These are phyloP conservation scores for Cladorrhinum samala DNA, from an alignment of 495 filamentous ascomycete genomes.

Conservation along the genomic window DNA sequence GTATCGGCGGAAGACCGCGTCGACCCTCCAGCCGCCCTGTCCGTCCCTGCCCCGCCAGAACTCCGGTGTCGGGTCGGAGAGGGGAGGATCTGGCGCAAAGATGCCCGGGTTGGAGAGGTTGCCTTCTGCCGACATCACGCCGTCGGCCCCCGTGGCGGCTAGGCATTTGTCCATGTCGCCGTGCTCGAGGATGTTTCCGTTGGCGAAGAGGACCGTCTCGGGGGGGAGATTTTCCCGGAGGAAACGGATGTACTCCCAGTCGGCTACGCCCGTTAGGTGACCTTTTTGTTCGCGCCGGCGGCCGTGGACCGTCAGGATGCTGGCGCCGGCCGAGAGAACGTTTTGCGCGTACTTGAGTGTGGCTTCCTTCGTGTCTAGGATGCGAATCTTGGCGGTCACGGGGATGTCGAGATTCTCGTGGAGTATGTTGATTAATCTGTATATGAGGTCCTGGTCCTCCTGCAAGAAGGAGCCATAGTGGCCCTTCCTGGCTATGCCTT, in stretches of 20 bases:
- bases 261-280: constrained; percentile 87
- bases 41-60: constrained; percentile 83
- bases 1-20: constrained; percentile 81
- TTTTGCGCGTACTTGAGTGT: constrained; percentile 86
- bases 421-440: constrained; percentile 67
- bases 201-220: constrained; percentile 91
- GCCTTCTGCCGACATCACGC: constrained; percentile 91
- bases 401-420: constrained; percentile 69
- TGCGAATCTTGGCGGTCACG: constrained; percentile 90
- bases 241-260: constrained; percentile 79
- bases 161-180: constrained; percentile 77
- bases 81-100: constrained; percentile 61
- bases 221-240: constrained; percentile 75
- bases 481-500: constrained; percentile 85
- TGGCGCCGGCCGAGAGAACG: constrained; percentile 82
- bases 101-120: constrained; percentile 87
- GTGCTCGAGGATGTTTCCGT: constrained; percentile 84
- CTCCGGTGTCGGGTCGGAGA: constrained; percentile 60
- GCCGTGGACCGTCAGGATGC: constrained; percentile 88
- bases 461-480: constrained; percentile 93
- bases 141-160: constrained; percentile 81
- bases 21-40: constrained; percentile 81
- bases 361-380: constrained; percentile 78
- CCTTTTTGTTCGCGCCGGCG: constrained; percentile 88
- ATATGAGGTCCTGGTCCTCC: constrained; percentile 82